phyloP scores from a whole-genome alignment of 805 yeast genomes.

The Candida silvicultrix region DNA sequence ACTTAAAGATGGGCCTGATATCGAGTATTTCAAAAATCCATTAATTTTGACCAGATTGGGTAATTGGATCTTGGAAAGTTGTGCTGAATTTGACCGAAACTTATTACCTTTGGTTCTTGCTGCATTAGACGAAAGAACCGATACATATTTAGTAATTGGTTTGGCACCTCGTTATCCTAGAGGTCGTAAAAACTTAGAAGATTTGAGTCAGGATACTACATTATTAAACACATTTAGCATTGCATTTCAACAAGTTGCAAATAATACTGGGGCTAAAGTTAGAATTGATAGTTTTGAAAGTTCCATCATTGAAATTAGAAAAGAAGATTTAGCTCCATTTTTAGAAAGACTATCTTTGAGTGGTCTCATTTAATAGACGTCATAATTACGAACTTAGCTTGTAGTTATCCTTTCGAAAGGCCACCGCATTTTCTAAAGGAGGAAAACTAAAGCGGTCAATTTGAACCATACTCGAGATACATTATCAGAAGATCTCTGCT shows the following conservation, averaged over 20 bases:
- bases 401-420: not conserved
- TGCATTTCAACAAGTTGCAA: conserved; percentile 87
- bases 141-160: conserved; percentile 84
- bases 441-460: no score
- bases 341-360: conserved; percentile 76
- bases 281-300: conserved; percentile 94
- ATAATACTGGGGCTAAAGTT: conserved; percentile 78
- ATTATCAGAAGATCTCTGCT: no score
- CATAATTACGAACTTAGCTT: not conserved
- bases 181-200: conserved; percentile 28
- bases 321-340: conserved; percentile 84
- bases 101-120: conserved; percentile 83
- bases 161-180: conserved; percentile 76
- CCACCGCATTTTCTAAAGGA: not conserved
- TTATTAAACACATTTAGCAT: conserved; percentile 77
- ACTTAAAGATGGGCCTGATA: conserved; percentile 81
- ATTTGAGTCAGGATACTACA: conserved; percentile 33
- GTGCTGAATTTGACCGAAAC: conserved; percentile 66
- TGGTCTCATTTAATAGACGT: conserved; percentile 40
- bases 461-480: no score
- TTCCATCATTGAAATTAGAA: conserved; percentile 82
- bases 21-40: conserved; percentile 77
- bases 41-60: conserved; percentile 79
- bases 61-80: conserved; percentile 84
- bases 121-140: conserved; percentile 62